phyloP scores from a whole-genome alignment of 768 basidiomycete species.

The Suillus tomentosus region DNA sequence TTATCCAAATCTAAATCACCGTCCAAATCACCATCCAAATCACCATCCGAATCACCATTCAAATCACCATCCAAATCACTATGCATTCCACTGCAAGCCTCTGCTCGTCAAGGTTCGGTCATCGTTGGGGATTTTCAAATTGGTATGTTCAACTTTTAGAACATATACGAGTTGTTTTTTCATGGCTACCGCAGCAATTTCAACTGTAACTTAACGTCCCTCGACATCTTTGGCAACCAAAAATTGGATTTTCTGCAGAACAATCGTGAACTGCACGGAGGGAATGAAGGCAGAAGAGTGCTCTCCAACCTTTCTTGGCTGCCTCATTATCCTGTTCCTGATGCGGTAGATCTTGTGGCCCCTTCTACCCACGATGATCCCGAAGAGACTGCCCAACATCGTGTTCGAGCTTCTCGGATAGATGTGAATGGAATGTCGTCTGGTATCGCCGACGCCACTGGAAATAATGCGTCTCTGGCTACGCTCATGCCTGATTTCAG shows the following conservation, averaged over 20 bases:
- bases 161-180: constrained; percentile 3
- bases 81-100: neutral
- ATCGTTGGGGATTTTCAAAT: constrained; percentile 96
- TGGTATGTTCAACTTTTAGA: constrained; percentile 58
- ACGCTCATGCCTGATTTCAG: constrained; percentile 91
- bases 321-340: constrained; percentile 80
- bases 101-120: constrained; percentile 84
- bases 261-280: constrained; percentile 58
- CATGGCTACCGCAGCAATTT: constrained; percentile 71
- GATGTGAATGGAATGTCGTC: constrained; percentile 91
- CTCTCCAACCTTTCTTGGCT: constrained; percentile 86
- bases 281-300: constrained; percentile 33
- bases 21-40: too few relatives aligned
- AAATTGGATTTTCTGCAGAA: constrained; percentile 70
- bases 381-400: constrained; percentile 83
- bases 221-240: constrained; percentile 96
- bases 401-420: constrained; percentile 87
- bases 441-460: constrained; percentile 91
- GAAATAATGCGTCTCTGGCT: constrained; percentile 62
- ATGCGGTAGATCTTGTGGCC: constrained; percentile 71
- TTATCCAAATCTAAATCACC: neutral
- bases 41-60: neutral
- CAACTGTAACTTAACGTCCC: constrained; percentile 87
- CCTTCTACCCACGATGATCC: constrained; percentile 63
- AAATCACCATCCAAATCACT: neutral